A percentile compares a stretch with the other conserved stretches of the same genome.
These are phyloP conservation scores for Aspergillus niger DNA, from an alignment of 2,329 filamentous ascomycete species.

Conservation along the genomic window DNA sequence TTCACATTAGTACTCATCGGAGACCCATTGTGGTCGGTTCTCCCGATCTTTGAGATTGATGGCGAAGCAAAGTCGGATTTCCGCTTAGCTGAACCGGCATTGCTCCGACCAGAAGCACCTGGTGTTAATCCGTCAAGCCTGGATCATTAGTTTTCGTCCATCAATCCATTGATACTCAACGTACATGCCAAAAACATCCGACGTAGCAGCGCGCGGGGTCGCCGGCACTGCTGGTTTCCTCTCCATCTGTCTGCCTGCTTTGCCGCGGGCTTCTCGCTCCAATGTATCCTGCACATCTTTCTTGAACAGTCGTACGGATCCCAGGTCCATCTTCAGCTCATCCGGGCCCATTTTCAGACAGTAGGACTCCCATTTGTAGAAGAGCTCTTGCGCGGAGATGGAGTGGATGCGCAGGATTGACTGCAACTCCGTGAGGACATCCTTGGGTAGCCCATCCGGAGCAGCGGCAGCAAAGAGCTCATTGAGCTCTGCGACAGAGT, in stretches of 20 bases:
- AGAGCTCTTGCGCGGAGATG: conserved; percentile 80
- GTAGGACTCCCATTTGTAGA: conserved; percentile 99
- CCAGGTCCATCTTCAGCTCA: conserved; percentile 69
- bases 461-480: conserved; percentile 60
- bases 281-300: conserved; percentile 81
- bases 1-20: conserved; percentile 47
- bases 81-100: conserved; percentile 52
- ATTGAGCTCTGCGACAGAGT: conserved; percentile 56
- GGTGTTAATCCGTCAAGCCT: conserved; percentile 66
- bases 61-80: conserved; percentile 55
- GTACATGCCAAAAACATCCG: conserved; percentile 82
- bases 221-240: conserved; percentile 59
- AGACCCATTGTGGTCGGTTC: conserved; percentile 53
- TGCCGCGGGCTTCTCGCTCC: conserved; percentile 72
- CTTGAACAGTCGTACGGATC: conserved; percentile 76
- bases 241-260: conserved; percentile 62
- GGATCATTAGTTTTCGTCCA: not conserved
- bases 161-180: conserved; percentile 23
- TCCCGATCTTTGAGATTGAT: conserved; percentile 43
- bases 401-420: conserved; percentile 85
- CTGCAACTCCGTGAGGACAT: conserved; percentile 77
- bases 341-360: conserved; percentile 90
- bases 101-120: conserved; percentile 27
- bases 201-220: conserved; percentile 62
- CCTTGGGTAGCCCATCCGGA: conserved; percentile 65